These are phyloP conservation scores for Lachnellula suecica DNA, from an alignment of 2,329 filamentous ascomycete species.

Conservation along the genomic window DNA sequence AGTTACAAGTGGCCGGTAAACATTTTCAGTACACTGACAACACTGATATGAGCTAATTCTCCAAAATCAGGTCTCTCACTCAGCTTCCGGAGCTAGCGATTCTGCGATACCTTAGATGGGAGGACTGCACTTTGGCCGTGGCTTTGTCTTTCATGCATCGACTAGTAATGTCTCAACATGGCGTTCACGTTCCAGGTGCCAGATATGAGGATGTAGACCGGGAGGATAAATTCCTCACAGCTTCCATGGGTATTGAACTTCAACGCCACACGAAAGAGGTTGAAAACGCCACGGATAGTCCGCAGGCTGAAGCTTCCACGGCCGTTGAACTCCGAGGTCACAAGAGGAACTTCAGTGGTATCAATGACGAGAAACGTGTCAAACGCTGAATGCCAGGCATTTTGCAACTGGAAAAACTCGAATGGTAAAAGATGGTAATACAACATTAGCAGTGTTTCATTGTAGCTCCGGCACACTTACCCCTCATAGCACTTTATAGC, in stretches of 20 bases:
- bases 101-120: constrained; percentile 21
- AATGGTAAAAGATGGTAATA: no score
- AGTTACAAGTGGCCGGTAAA: constrained; percentile 21
- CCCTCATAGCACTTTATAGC: no score
- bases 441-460: no score
- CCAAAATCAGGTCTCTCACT: constrained; percentile 24
- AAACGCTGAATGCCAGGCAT: not conserved
- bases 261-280: no score
- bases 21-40: no score
- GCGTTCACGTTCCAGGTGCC: not conserved
- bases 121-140: constrained; percentile 22
- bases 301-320: no score
- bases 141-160: constrained; percentile 20
- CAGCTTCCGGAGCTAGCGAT: constrained; percentile 28
- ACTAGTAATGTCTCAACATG: constrained; percentile 5
- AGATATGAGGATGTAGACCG: not conserved
- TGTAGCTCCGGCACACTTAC: no score
- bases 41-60: no score
- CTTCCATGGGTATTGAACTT: no score
- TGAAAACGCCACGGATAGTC: no score
- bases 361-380: not conserved
- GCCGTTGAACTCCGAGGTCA: not conserved
- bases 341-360: not conserved
- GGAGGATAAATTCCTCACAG: no score
- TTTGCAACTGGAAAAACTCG: no score